Evolutionary conservation across 352 stramenopile species (phyloP), one percentile per base, ranked within the genome.

Genomic region (Phytopythium sindhum): DNA sequence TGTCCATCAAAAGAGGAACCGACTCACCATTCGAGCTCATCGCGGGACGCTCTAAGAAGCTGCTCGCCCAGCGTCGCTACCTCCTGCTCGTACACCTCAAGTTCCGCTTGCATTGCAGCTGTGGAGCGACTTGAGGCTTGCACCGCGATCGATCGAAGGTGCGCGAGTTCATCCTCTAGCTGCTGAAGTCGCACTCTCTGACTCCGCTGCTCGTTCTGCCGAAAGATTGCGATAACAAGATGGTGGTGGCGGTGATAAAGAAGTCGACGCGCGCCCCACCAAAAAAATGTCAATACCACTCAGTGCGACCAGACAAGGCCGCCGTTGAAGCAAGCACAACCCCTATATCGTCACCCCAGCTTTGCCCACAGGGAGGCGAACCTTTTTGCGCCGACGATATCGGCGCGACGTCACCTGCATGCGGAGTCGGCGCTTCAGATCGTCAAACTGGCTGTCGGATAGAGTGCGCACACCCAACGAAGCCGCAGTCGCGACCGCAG

Each of bases 361-460:
- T 29, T 23, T 28, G 44, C 11, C 44, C 19, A 15, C 11, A 33
- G 24, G 24, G 21, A n/a, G 48, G 7, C 51, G 12, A 59, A 72
- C 68, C 66, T 72, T 81, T 48, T 78, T 80, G 37, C 70, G 70
- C 44, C 70, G 77, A 6, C 73, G 67, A 51, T 77, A 74, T 21
- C 70, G 65, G 26, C 67, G 68, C 29, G 73, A 81, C 10, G 67
- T 62, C 23, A 62, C 76, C 29, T 81, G 70, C 60, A 69, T 69
- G 24, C 61, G 65, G 19, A 81, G 44, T 55, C 72, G 74, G 7
- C 70, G 73, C 28, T 72, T 67, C 41, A 75, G 45, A 2, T 72
- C 65, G 10, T 71, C 58, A 42, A 76, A 69, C 31, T 76, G 70
- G 11, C 23, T 33, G 3, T 52, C 42, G 17, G 75, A 69, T 47